Percentiles rank a stretch among this genome's conserved stretches.
These are phyloP conservation scores for Talaromyces sp. DNA, from an alignment of 2,329 filamentous ascomycete species.

Conservation along the genomic window DNA sequence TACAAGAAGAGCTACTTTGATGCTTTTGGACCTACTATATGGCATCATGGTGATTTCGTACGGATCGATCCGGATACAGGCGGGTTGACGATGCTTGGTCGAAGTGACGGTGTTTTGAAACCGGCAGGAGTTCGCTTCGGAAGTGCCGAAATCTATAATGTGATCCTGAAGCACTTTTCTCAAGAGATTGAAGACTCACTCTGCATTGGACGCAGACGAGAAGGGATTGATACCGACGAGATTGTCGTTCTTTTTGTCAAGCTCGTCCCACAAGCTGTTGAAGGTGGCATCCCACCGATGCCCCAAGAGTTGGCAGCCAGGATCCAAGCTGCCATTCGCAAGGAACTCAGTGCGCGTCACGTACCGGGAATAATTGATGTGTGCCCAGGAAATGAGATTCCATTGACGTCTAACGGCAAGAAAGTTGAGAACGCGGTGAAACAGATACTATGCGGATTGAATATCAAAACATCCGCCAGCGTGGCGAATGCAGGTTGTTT, in stretches of 20 bases:
- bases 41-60: constrained; percentile 96
- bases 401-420: constrained; percentile 90
- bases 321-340: constrained; percentile 67
- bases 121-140: constrained; percentile 89
- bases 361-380: constrained; percentile 80
- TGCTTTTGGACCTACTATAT: constrained; percentile 63
- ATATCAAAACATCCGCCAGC: constrained; percentile 83
- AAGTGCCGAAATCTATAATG: constrained; percentile 91
- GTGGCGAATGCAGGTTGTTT: constrained; percentile 89
- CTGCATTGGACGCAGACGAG: constrained; percentile 73
- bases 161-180: constrained; percentile 79
- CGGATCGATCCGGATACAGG: constrained; percentile 66
- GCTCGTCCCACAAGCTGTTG: constrained; percentile 48
- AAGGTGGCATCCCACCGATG: constrained; percentile 40
- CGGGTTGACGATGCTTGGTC: constrained; percentile 83
- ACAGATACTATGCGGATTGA: constrained; percentile 84
- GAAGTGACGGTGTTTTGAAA: constrained; percentile 90
- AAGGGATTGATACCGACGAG: constrained; percentile 71
- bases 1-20: constrained; percentile 87
- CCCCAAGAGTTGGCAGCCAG: constrained; percentile 56
- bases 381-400: constrained; percentile 68
- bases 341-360: constrained; percentile 81
- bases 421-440: constrained; percentile 98
- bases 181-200: constrained; percentile 77
- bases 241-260: constrained; percentile 86